Evolutionary conservation across 2,329 filamentous ascomycete species (phyloP).

Genomic region (Nothopassalora personata): DNA sequence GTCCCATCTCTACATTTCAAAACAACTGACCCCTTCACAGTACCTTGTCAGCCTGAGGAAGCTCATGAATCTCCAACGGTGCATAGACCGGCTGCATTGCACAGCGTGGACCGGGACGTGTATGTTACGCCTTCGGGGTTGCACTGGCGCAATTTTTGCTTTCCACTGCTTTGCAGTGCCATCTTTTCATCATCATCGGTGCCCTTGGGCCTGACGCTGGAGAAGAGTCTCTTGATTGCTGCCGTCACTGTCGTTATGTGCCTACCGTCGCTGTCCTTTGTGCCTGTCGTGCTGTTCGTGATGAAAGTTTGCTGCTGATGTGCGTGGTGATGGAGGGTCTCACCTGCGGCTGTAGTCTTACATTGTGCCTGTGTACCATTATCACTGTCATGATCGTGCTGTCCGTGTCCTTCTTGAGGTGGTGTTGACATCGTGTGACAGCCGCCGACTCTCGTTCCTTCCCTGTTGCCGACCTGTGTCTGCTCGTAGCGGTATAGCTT

Average conservation of each 20-base stretch:
- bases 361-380: neutral
- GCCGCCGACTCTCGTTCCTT: neutral
- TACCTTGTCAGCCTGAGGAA: neutral
- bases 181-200: conserved; percentile 2
- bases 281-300: neutral
- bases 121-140: neutral
- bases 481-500: neutral
- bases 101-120: neutral
- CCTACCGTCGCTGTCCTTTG: neutral
- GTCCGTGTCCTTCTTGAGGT: neutral
- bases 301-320: neutral
- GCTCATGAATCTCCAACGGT: neutral
- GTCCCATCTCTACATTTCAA: neutral
- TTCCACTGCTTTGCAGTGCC: neutral
- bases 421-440: neutral
- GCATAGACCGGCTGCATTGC: neutral
- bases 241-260: neutral
- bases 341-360: neutral
- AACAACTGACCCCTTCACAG: neutral
- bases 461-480: neutral
- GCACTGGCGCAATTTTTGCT: neutral
- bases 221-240: neutral
- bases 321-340: neutral
- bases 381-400: neutral
- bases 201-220: neutral